Percentiles rank a stretch among this genome's conserved stretches.
Evolutionary conservation across 768 basidiomycete species (phyloP).

Genomic region (Trametes villosa): DNA sequence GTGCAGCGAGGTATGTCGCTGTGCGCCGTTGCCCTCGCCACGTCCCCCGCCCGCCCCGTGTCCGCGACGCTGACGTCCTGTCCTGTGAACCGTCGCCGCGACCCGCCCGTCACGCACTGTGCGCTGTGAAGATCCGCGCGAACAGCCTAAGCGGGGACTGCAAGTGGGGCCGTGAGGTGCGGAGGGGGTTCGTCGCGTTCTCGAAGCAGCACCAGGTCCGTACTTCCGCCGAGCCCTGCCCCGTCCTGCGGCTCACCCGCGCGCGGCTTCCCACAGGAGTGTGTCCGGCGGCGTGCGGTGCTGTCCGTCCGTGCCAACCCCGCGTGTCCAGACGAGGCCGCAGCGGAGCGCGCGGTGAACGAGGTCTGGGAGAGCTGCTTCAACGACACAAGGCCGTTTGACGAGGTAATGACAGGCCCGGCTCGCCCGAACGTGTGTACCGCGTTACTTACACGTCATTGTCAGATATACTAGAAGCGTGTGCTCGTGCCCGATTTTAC

Average conservation of each 20-base stretch:
- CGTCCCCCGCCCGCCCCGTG: not conserved
- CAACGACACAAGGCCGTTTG: constrained; percentile 93
- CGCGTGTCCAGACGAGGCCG: constrained; percentile 70
- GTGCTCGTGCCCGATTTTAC: not conserved
- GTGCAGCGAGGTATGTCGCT: constrained; percentile 94
- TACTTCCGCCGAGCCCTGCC: constrained; percentile 20
- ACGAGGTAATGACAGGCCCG: constrained; percentile 75
- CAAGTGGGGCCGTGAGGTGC: constrained; percentile 79
- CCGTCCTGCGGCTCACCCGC: not conserved
- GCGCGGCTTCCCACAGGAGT: constrained; percentile 56
- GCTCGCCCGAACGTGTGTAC: not conserved
- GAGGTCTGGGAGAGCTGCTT: constrained; percentile 98
- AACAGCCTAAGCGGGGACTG: constrained; percentile 96
- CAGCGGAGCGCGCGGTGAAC: constrained; percentile 90
- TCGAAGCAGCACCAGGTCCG: constrained; percentile 93
- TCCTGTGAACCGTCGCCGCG: too few relatives aligned
- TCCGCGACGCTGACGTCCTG: constrained; percentile 1
- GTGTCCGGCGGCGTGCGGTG: constrained; percentile 87
- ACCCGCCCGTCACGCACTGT: not conserved
- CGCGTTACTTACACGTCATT: not conserved
- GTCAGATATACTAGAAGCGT: constrained; percentile 20
- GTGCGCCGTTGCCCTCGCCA: constrained; percentile 10
- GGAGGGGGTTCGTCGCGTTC: constrained; percentile 76
- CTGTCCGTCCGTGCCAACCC: constrained; percentile 83
- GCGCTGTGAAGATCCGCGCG: constrained; percentile 79